These are phyloP conservation scores for Sporothrix brunneoviolacea DNA, from an alignment of 2,329 filamentous ascomycete genomes.

Conservation along the genomic window DNA sequence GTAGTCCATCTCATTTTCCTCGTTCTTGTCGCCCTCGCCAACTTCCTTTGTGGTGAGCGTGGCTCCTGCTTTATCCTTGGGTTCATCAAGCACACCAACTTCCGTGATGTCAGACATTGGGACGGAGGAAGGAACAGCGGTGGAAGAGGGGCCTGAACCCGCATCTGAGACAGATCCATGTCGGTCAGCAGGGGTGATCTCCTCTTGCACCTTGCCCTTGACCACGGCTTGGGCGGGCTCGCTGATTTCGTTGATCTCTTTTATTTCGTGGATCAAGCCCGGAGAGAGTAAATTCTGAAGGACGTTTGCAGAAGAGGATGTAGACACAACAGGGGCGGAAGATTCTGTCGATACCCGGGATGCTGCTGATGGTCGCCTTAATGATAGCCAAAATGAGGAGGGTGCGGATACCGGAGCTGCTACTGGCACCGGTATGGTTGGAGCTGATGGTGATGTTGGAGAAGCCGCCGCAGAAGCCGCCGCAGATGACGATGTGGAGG, in stretches of 20 bases:
- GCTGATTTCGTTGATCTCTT: not conserved
- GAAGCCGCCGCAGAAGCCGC: too few relatives aligned
- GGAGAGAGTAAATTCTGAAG: slow-evolving; percentile 1
- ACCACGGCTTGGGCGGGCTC: not conserved
- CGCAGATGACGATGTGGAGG: not conserved
- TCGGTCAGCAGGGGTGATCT: not conserved
- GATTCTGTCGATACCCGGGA: not conserved
- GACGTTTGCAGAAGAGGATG: slow-evolving; percentile 1
- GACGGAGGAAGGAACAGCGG: not conserved
- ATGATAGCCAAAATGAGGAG: not conserved
- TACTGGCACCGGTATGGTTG: not conserved
- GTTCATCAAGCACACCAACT: not conserved
- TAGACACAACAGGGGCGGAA: not conserved
- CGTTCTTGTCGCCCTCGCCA: slow-evolving; percentile 43
- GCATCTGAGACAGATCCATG: slow-evolving; percentile 6
- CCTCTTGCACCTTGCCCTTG: not conserved
- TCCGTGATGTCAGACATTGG: slow-evolving; percentile 9
- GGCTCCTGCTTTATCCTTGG: not conserved
- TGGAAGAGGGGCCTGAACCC: slow-evolving; percentile 1
- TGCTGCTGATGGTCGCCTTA: not conserved
- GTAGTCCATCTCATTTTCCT: slow-evolving; percentile 42
- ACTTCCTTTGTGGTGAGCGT: slow-evolving; percentile 19
- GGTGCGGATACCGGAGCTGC: not conserved
- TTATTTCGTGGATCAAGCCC: not conserved
- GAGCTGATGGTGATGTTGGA: not conserved